Base-by-base conservation (phyloP, 139 green algal genomes). In the Tetraselmis striata region DNA sequence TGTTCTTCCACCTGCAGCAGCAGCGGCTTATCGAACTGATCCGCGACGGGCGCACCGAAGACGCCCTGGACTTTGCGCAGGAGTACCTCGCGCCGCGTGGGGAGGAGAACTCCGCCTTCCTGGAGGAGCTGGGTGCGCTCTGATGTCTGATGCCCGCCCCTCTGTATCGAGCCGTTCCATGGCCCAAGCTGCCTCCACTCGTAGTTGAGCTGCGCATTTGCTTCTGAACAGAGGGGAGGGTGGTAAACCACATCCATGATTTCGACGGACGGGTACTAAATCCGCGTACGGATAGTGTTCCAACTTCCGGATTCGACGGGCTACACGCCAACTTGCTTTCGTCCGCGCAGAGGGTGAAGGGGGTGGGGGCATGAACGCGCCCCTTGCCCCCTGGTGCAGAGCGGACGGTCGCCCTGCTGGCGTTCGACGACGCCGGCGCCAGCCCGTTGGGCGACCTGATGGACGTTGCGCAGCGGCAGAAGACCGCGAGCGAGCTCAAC, bases 1-100 rank as follows among this genome's bases (percentile, higher is more conserved):
- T 99, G 76, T 93, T 93, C 77, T 99, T 99, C 88, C 95, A 97
- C 84, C 88, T 99, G 32, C 95, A 99, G 83, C 95, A 98, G 88
- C 96, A 99, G 91, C 90, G 89, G 27, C 84, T 99, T 24, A 98
- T 99, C 30, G 96, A 99, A 90, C 87, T 99, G 26, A 96, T 99
- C 26, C 87, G 95, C 0, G 59, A 59, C 23, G 94, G 95, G n/a
- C 84, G 90, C 1, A 82, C 90, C 31, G 92, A 96, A 31, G 89
- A 94, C 31, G 96, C 96, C 28, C 90, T 99, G 45, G 90, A 94
- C 1, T 99, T 97, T 91, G 96, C 96, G 22, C 87, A 94, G 83
- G 94, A 98, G 86, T 94, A 95, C 79, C 83, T 99, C 30, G 96
- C 96, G 31, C 95, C 94, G 5, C 86, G 90, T 22, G 94, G 94